Base-by-base conservation (phyloP, 2,329 filamentous ascomycete genomes). In the Fusarium duplospermum region DNA sequence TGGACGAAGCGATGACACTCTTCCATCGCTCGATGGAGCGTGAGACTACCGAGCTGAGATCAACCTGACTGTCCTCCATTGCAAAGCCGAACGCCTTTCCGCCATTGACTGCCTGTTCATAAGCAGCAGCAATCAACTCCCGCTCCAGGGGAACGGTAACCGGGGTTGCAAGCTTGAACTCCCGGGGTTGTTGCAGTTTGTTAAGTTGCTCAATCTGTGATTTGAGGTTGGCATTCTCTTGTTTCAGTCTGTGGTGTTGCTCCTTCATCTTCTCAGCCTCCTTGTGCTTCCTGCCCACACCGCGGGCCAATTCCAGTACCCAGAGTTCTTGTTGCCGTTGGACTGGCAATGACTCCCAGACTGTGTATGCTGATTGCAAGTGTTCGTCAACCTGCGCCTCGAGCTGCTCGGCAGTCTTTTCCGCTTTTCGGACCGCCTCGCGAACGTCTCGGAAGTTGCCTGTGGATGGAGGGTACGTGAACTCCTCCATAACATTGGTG, bases 321-420 rank as follows among this genome's bases (percentile, higher is more conserved):
- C 90, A 92, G 8, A 92, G 84, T 72, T 91, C 89, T 29, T 85
- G 85, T 62, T 89, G 87, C 24, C 89, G 86, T 38, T 89, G 87
- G 3, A 81, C 73, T 0, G 91, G 83, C 29, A 96, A 85, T 2
- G 86, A 86, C 61, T 89, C 89, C 95, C 95, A 98, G 47, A 94
- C 92, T 8, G 89, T 87, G 80, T 91, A 97, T 1, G 94, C 91
- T 16, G 92, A 90, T n/a, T 93, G 89, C 7, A 98, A 82, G 80
- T 98, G 96, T 67, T 93, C 88, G 45, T 89, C 86, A 35, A 95
- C 89, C 74, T 93, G 91, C 61, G 90, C 89, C 72, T 94, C 91
- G 60, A 96, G 88, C 31, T 85, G 82, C 72, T 87, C 89, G 47
- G 86, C 93, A 70, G 84, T 80, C 75, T 84, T 84, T 72, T 89